A percentile compares a stretch with the other conserved stretches of the same genome.
Conservation (phyloP, 2,329 filamentous ascomycete species). For the Proliferodiscus dingleyae region DNA sequence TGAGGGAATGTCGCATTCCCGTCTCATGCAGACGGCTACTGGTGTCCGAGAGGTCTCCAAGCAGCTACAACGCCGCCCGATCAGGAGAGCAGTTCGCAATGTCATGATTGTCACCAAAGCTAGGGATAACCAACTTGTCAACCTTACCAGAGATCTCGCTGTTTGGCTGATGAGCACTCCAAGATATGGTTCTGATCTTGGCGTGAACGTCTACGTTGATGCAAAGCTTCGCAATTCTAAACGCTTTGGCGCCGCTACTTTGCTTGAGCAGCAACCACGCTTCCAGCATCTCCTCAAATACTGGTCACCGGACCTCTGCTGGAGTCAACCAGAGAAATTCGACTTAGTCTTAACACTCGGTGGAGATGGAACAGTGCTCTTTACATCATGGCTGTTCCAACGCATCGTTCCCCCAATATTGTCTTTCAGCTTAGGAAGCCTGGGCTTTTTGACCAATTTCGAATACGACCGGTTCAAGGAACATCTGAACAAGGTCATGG, state of each 20-base stretch:
- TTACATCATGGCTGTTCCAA: slow-evolving; percentile 90
- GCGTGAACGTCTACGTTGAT: slow-evolving; percentile 97
- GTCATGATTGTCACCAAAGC: slow-evolving; percentile 99
- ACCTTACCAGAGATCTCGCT: slow-evolving; percentile 80
- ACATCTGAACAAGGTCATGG: slow-evolving; percentile 86
- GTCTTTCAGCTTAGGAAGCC: slow-evolving; percentile 76
- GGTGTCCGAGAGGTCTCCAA: slow-evolving; percentile 93
- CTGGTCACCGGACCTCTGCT: slow-evolving; percentile 95
- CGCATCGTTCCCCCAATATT: slow-evolving; percentile 79
- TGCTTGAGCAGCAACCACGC: slow-evolving; percentile 68
- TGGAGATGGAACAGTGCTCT: slow-evolving; percentile 81
- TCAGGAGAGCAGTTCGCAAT: slow-evolving; percentile 85
- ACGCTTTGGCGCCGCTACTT: slow-evolving; percentile 72
- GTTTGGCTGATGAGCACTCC: slow-evolving; percentile 86
- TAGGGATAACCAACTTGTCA: slow-evolving; percentile 87
- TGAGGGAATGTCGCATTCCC: slow-evolving; percentile 87
- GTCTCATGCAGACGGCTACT: slow-evolving; percentile 90
- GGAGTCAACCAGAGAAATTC: slow-evolving; percentile 89
- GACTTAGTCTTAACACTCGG: slow-evolving; percentile 88
- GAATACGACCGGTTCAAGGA: slow-evolving; percentile 84
- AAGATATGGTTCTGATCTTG: slow-evolving; percentile 82
- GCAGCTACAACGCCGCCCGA: slow-evolving; percentile 85
- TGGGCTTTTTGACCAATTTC: slow-evolving; percentile 86
- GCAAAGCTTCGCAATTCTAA: slow-evolving; percentile 85
- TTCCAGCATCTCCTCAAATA: slow-evolving; percentile 85